phyloP scores from a whole-genome alignment of 2,329 filamentous ascomycete species.

The Emmonsia crescens region DNA sequence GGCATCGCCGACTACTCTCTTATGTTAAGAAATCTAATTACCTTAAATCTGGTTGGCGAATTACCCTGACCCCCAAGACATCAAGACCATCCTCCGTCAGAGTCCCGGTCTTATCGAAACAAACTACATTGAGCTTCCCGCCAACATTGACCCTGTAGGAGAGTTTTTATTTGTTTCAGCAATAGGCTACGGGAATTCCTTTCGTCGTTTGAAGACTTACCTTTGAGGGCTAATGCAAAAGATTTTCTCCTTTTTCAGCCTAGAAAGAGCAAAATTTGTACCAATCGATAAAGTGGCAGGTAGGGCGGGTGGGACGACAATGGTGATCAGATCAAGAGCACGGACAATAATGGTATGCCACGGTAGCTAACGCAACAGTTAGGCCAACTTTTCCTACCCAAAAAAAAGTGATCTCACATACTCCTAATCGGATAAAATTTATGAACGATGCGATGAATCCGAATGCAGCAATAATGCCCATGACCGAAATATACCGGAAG shows the following conservation, averaged over 20 bases:
- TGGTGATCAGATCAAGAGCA: conserved; percentile 90
- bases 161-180: neutral
- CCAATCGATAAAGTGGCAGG: conserved; percentile 94
- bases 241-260: conserved; percentile 79
- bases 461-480: conserved; percentile 73
- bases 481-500: conserved; percentile 94
- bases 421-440: conserved; percentile 76
- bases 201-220: conserved; percentile 16
- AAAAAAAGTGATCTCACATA: conserved; percentile 20
- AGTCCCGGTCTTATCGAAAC: conserved; percentile 85
- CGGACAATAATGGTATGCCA: conserved; percentile 89
- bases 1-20: neutral
- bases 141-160: conserved; percentile 71
- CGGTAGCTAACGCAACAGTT: conserved; percentile 42
- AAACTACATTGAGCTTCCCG: conserved; percentile 74
- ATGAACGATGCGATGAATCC: conserved; percentile 86
- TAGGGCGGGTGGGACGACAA: conserved; percentile 88
- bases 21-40: conserved; percentile 11
- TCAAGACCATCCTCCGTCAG: conserved; percentile 78
- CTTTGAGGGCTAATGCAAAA: conserved; percentile 95
- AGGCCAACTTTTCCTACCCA: conserved; percentile 9
- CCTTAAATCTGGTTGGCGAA: conserved; percentile 48
- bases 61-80: conserved; percentile 76
- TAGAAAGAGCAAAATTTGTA: conserved; percentile 82
- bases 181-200: too few relatives aligned